Base-by-base conservation (phyloP, 1,284 basidiomycete genomes). In the Ceratobasidium sp. region DNA sequence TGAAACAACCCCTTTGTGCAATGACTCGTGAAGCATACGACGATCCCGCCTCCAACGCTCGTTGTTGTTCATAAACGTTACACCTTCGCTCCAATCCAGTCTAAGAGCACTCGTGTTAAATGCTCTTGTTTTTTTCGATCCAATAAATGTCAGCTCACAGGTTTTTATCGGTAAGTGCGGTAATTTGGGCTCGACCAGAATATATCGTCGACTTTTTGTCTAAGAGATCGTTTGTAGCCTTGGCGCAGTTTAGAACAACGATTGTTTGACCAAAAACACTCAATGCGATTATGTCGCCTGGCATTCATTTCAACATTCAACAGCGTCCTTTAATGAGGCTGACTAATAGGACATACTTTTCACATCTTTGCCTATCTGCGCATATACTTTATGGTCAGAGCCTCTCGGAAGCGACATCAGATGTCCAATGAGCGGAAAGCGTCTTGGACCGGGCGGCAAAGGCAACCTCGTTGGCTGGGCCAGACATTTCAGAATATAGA, bases 221-320 rank as follows among this genome's bases (percentile, higher is more conserved):
- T 5, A 72, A 28, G 3, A 72, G 52, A 2, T 72, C 71, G 28
- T 34, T 21, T 30, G 61, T 50, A n/a, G 55, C 61, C 21, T 64
- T 48, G 4, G 62, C 50, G 12, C 60, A 72, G 28, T 64, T 65
- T 1, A 72, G 21, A 3, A 72, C 36, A 21, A 72, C 26, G 32
- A 64, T 64, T 1, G 53, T 43, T 23, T 72, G 50, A 23, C 71
- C 71, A 2, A 65, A 21, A 6, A 58, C 71, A 21, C 3, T 43
- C 23, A 72, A 23, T 28, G 60, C 23, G 18, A 72, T 34, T n/a
- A 72, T 45, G 55, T 72, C 71, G 16, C 60, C 71, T 72, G n/a
- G 21, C 9, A 10, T 18, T 18, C 5, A 39, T 18, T 21, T 36
- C 26, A 5, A 1, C 5, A 34, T 6, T 39, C 39, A 60, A 4